Conservation (phyloP, 768 basidiomycete species). For the Tulasnella sp. region DNA sequence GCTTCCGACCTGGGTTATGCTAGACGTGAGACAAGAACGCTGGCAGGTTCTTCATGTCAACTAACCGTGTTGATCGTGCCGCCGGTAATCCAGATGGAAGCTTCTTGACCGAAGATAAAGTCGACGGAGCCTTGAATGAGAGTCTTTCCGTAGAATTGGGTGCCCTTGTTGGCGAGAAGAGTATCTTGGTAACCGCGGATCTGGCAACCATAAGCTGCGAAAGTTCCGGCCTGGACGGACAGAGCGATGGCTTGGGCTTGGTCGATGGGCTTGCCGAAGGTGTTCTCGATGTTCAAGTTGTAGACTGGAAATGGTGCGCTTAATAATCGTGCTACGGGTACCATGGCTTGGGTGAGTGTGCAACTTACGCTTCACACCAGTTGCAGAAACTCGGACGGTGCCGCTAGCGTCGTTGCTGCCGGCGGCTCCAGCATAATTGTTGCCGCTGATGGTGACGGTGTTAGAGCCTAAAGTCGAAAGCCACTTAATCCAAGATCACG, state of each 20-base stretch:
- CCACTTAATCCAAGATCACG: not conserved
- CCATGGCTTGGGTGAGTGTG: not conserved
- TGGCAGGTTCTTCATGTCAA: not conserved
- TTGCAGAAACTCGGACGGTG: constrained; percentile 36
- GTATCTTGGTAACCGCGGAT: constrained; percentile 34
- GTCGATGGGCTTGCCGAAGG: constrained; percentile 31
- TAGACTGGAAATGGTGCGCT: constrained; percentile 12
- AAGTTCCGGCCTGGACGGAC: constrained; percentile 27
- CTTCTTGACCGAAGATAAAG: constrained; percentile 34
- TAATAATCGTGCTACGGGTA: not conserved
- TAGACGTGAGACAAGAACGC: not conserved
- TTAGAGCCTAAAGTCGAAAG: constrained; percentile 4
- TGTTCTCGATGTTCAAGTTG: constrained; percentile 36
- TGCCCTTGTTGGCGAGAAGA: constrained; percentile 11
- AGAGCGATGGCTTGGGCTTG: constrained; percentile 35
- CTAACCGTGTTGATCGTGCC: constrained; percentile 29
- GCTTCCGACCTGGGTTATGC: constrained; percentile 17
- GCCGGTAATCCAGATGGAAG: constrained; percentile 27
- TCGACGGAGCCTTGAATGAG: constrained; percentile 37
- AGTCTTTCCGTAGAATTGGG: constrained; percentile 23
- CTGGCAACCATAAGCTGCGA: constrained; percentile 33
- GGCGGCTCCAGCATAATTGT: constrained; percentile 36
- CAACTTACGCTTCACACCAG: constrained; percentile 33
- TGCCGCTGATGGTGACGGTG: constrained; percentile 32
- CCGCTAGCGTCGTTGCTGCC: constrained; percentile 38